A percentile compares a stretch with the other conserved stretches of the same genome.
Evolutionary conservation across 768 basidiomycete genomes (phyloP).

Genomic region (Suillus tomentosus): DNA sequence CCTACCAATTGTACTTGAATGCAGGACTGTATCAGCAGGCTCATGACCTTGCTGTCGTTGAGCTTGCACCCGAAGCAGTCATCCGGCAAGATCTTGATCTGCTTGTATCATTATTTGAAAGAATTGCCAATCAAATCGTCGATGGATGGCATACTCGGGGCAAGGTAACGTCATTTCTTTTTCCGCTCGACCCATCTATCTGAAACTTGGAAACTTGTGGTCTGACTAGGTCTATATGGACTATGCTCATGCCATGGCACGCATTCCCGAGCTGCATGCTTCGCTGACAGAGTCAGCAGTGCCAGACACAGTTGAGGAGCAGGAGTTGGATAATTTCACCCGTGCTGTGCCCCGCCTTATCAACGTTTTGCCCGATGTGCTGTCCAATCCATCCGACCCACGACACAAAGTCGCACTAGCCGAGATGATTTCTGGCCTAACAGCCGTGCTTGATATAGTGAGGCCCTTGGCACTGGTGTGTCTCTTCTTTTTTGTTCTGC

Average conservation of each 20-base stretch:
- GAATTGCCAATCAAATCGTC: constrained; percentile 58
- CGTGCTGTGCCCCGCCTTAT: constrained; percentile 67
- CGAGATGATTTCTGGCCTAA: constrained; percentile 70
- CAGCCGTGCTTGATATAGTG: constrained; percentile 58
- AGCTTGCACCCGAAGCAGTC: constrained; percentile 87
- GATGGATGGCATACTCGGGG: constrained; percentile 84
- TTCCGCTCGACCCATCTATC: constrained; percentile 13
- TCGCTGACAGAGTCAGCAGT: constrained; percentile 43
- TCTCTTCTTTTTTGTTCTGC: constrained; percentile 18
- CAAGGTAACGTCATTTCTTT: constrained; percentile 51
- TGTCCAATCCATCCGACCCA: constrained; percentile 57
- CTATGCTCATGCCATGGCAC: constrained; percentile 64
- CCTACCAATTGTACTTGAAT: constrained; percentile 74
- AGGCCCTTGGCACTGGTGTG: constrained; percentile 64
- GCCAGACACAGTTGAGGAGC: constrained; percentile 47
- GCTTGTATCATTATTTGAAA: constrained; percentile 66
- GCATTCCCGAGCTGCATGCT: constrained; percentile 56
- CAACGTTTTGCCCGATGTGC: constrained; percentile 65
- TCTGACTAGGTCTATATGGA: constrained; percentile 63
- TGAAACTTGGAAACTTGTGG: background rate
- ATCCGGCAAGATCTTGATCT: constrained; percentile 58
- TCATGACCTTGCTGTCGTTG: constrained; percentile 81
- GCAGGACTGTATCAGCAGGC: constrained; percentile 74
- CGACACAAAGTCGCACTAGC: constrained; percentile 71
- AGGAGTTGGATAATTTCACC: constrained; percentile 61